Evolutionary conservation across 139 green algal genomes (phyloP), one percentile per base, ranked within the genome.

Genomic region (Chlorella sp.): DNA sequence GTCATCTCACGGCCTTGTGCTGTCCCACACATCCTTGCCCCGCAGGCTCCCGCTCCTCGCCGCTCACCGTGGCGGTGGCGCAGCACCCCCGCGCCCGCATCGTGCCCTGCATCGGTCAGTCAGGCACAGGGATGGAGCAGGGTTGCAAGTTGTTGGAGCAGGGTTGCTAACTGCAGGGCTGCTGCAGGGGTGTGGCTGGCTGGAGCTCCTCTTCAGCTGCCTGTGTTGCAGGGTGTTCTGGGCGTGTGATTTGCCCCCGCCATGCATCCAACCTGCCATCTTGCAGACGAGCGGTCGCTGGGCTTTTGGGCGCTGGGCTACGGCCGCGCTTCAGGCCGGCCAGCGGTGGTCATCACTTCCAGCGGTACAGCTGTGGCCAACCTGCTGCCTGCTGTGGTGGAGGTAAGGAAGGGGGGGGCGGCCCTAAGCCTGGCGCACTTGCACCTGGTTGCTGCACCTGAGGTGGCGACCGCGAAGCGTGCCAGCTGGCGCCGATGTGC

Each of bases 351-450:
- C 8, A 91, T 98, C 32, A 96, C 91, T 2, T 93, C 92, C 40
- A 97, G 91, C 44, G 97, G 97, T 73, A 99, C 97, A 0, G 97
- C 97, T 3, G 97, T 99, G 16, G 95, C 96, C 65, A 99, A 99
- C 91, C 92, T 99, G 86, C 88, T 99, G 64, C 97, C 97, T 30
- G 93, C 97, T 4, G 96, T 96, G 22, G 93, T 99, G n/a, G 97
- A 99, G 88, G 95, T 95, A 0, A 85, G 67, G 13, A n/a, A n/a
- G n/a, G n/a, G n/a, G n/a, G n/a, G n/a, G n/a, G n/a, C n/a, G n/a
- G n/a, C n/a, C n/a, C n/a, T n/a, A n/a, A n/a, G n/a, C n/a, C n/a
- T n/a, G n/a, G n/a, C n/a, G n/a, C n/a, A n/a, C n/a, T n/a, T n/a
- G n/a, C n/a, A n/a, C n/a, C n/a, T n/a, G n/a, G n/a, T n/a, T n/a